Conservation (phyloP, 2,329 filamentous ascomycete genomes). For the Calonectria hongkongensis region DNA sequence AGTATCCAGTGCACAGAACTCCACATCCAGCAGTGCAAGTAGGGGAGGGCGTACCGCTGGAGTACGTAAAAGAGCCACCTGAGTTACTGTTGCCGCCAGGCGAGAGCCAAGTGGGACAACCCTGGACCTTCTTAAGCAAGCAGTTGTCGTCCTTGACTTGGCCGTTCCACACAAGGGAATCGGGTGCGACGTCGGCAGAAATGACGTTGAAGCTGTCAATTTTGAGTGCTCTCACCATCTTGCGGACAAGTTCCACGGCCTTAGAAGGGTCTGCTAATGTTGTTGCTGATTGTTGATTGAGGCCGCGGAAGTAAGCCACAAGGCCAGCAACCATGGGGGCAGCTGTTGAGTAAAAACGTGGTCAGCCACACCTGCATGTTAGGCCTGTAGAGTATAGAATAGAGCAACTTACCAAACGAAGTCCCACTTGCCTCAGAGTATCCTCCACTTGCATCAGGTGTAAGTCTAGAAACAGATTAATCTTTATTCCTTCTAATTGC, state of each 20-base stretch:
- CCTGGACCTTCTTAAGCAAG: conserved; percentile 9
- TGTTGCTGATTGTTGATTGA: conserved; percentile 1
- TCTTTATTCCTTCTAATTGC: too few relatives aligned
- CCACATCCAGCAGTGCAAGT: conserved; percentile 23
- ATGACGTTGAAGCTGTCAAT: conserved; percentile 18
- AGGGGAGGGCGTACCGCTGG: conserved; percentile 10
- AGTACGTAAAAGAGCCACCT: conserved; percentile 15
- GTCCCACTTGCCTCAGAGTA: conserved; percentile 9
- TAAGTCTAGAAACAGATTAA: neutral
- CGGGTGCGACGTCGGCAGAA: conserved; percentile 3
- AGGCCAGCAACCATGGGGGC: conserved; percentile 12
- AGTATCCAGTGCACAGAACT: conserved; percentile 23
- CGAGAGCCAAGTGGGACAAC: conserved; percentile 12
- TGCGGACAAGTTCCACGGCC: conserved; percentile 12
- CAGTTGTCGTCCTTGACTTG: conserved; percentile 12
- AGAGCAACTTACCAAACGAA: neutral
- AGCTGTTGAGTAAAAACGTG: neutral
- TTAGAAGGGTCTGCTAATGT: conserved; percentile 2
- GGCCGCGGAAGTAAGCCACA: conserved; percentile 18
- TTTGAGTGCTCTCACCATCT: conserved; percentile 7
- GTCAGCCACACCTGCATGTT: neutral
- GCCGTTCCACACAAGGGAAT: conserved; percentile 6
- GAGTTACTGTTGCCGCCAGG: conserved; percentile 12
- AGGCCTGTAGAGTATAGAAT: neutral
- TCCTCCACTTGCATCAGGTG: conserved; percentile 14